Evolutionary conservation across 768 basidiomycete species (phyloP), one percentile per base, ranked within the genome.

Genomic region (Mrakia hoshinonis): DNA sequence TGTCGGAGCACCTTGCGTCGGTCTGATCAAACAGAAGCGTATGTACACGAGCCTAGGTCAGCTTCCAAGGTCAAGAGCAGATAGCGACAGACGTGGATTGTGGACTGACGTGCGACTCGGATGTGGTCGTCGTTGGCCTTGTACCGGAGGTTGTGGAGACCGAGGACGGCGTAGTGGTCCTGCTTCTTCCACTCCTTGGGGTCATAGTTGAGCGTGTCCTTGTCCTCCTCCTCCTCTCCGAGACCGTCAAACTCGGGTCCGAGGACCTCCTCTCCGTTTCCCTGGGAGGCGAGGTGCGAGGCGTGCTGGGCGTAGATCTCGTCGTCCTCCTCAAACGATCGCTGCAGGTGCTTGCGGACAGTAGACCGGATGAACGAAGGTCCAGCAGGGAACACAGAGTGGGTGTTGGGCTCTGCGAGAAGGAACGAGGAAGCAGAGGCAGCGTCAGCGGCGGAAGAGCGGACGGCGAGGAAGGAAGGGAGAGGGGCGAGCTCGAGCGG

Each of bases 111-210:
- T 74, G 96, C 91, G 77, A 95, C 86, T 79, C 92, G 94, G 79
- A 99, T 99, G 78, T 99, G 96, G 70, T 87, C 94, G 24, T 87
- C 84, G 29, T 85, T 90, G 13, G 96, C 94, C 74, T 83, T 85
- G 84, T 89, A 90, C 73, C 96, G 85, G 70, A 96, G 84, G 77
- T 89, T 88, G 48, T 92, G 93, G 11, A 99, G 85, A 75, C 96
- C 96, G 67, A 99, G 88, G 49, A 99, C 92, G 69, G 90, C 90
- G 78, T 99, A 99, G 78, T 97, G 91, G 79, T 99, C 95, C 85
- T 98, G 96, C 86, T 95, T 93, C 90, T 98, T 99, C 95, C 96
- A 98, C 78, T 95, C 92, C 81, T 97, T 97, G 7, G 95, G 91
- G 82, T 99, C 95, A n/a, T 87, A 82, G 55, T 82, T 78, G 49